These are phyloP conservation scores for Blepharisma japonicum DNA, from an alignment of 73 alveolate species.

Conservation along the genomic window DNA sequence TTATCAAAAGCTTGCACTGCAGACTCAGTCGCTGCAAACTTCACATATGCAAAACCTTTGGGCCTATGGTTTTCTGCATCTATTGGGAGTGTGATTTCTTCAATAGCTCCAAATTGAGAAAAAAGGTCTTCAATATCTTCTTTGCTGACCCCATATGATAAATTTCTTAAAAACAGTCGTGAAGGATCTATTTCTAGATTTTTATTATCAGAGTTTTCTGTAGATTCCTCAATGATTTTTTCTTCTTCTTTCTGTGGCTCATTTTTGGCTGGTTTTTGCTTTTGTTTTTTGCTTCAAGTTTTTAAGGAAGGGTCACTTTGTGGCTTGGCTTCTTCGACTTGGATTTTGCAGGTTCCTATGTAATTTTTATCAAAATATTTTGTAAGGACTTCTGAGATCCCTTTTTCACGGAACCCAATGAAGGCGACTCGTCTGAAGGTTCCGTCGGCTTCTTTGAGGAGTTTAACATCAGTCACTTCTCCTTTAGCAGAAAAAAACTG, in stretches of 20 bases:
- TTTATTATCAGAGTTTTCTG: constrained; percentile 24
- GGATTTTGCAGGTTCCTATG: constrained; percentile 56
- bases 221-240: constrained; percentile 43
- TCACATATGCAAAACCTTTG: constrained; percentile 87
- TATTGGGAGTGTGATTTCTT: constrained; percentile 82
- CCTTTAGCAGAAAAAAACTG: constrained; percentile 78
- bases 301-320: constrained; percentile 47
- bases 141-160: constrained; percentile 86
- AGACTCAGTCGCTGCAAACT: constrained; percentile 79
- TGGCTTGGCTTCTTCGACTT: constrained; percentile 63
- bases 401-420: constrained; percentile 52
- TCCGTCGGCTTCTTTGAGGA: constrained; percentile 57
- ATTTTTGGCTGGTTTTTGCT: constrained; percentile 51
- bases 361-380: constrained; percentile 60
- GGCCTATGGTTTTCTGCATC: constrained; percentile 73
- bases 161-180: constrained; percentile 89
- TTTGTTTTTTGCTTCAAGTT: constrained; percentile 36
- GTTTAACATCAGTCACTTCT: constrained; percentile 61
- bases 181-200: constrained; percentile 67
- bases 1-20: constrained; percentile 92
- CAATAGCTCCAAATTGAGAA: constrained; percentile 83
- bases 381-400: constrained; percentile 45
- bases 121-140: constrained; percentile 81
- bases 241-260: constrained; percentile 49
- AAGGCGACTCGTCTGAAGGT: constrained; percentile 59